A percentile compares a stretch with the other conserved stretches of the same genome.
phyloP scores from a whole-genome alignment of 208 protist species.

The Wallacemonas sp. region DNA sequence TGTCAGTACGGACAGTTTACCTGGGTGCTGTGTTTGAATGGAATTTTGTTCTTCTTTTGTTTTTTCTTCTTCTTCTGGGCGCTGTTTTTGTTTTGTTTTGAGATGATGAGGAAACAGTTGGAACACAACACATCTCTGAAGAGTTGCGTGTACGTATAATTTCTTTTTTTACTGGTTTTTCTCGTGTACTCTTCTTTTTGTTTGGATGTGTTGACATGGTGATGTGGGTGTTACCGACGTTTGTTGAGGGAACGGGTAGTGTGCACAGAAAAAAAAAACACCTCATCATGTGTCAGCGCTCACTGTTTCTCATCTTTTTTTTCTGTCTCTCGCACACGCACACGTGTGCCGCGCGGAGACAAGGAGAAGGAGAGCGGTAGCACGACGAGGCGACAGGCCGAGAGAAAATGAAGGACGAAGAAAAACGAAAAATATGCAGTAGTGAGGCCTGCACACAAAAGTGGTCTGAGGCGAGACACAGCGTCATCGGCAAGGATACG shows the following conservation, averaged over 20 bases:
- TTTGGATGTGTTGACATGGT: not conserved
- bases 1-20: too few relatives aligned
- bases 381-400: not conserved
- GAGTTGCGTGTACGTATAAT: too few relatives aligned
- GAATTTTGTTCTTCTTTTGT: constrained; percentile 4
- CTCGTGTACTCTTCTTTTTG: too few relatives aligned
- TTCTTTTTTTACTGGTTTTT: too few relatives aligned
- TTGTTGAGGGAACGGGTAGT: too few relatives aligned
- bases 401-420: constrained; percentile 1
- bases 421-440: not conserved
- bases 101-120: too few relatives aligned
- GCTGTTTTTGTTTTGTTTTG: not conserved
- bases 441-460: not conserved
- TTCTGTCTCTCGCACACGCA: not conserved
- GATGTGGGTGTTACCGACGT: not conserved
- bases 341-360: not conserved
- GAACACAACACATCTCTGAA: too few relatives aligned
- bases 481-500: not conserved
- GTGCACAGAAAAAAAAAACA: too few relatives aligned
- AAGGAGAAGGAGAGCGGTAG: too few relatives aligned
- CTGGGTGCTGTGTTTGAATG: too few relatives aligned
- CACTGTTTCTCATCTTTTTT: not conserved
- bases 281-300: not conserved
- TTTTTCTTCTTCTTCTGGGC: not conserved
- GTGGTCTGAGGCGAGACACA: not conserved